phyloP scores from a whole-genome alignment of 2,329 filamentous ascomycete genomes.

The Exophiala oligosperma region DNA sequence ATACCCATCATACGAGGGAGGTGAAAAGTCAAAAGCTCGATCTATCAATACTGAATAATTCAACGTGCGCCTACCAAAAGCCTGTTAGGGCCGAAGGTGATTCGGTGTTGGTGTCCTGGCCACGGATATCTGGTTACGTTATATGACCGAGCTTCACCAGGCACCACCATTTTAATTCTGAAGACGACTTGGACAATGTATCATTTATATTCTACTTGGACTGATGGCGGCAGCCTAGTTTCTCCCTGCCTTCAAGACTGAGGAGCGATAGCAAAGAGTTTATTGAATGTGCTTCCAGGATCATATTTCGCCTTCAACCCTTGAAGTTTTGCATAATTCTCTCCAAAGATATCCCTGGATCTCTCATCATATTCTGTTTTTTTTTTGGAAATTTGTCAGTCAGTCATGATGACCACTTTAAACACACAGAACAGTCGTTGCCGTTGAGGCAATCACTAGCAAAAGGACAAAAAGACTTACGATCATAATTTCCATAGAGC shows the following conservation, averaged over 20 bases:
- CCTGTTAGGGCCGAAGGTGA: too few relatives aligned
- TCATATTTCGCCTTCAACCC: slow-evolving; percentile 49
- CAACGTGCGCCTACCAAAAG: too few relatives aligned
- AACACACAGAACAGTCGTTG: too few relatives aligned
- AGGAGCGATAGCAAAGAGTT: slow-evolving; percentile 39
- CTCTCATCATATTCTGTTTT: slow-evolving; percentile 28
- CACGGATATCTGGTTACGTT: too few relatives aligned
- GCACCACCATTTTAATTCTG: too few relatives aligned
- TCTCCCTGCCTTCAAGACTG: slow-evolving; percentile 2
- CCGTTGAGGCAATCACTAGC: background rate
- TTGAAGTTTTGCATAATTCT: slow-evolving; percentile 43
- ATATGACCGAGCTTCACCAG: too few relatives aligned
- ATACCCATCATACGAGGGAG: too few relatives aligned
- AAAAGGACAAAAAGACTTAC: slow-evolving; percentile 16
- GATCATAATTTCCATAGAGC: slow-evolving; percentile 31
- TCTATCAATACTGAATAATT: too few relatives aligned
- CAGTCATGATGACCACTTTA: background rate
- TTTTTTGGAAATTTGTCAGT: background rate
- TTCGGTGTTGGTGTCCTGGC: too few relatives aligned
- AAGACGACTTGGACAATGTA: too few relatives aligned
- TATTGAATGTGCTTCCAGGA: slow-evolving; percentile 48
- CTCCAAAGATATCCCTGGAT: slow-evolving; percentile 44
- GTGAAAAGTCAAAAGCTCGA: too few relatives aligned
- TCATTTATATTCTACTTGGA: background rate
- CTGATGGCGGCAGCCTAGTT: background rate